Evolutionary conservation across 352 stramenopile genomes (phyloP).

Genomic region (Phytophthora rubi): DNA sequence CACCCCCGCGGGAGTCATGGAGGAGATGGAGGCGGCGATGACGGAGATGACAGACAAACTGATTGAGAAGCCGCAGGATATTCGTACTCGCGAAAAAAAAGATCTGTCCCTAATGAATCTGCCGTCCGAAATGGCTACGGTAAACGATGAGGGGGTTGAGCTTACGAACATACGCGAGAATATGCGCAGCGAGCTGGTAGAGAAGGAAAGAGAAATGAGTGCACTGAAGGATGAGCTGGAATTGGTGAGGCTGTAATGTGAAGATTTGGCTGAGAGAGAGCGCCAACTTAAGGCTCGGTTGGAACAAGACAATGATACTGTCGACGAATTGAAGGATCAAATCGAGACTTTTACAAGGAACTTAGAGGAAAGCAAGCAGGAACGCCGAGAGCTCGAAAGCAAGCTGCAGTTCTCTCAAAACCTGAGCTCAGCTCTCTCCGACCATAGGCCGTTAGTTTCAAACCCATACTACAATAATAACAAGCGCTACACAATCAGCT

Average conservation of each 20-base stretch:
- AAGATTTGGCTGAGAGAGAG: slow-evolving; percentile 62
- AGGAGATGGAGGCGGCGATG: no score
- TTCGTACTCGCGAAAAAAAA: slow-evolving; percentile 62
- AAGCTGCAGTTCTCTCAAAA: slow-evolving; percentile 58
- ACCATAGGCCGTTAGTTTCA: no score
- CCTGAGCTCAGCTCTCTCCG: slow-evolving; percentile 1
- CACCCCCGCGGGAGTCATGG: no score
- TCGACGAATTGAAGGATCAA: slow-evolving; percentile 51
- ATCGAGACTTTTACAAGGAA: slow-evolving; percentile 46
- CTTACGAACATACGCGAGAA: slow-evolving; percentile 48
- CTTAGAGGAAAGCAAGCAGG: slow-evolving; percentile 43
- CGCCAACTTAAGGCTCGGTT: slow-evolving; percentile 44
- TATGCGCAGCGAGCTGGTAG: slow-evolving; percentile 40
- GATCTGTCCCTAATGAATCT: slow-evolving; percentile 45
- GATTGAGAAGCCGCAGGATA: slow-evolving; percentile 76
- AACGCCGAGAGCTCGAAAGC: slow-evolving; percentile 43
- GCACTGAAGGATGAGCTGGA: slow-evolving; percentile 47
- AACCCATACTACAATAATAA: no score
- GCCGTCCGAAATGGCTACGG: slow-evolving; percentile 53
- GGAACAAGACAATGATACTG: slow-evolving; percentile 50
- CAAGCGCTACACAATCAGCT: no score
- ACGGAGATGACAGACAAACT: slow-evolving; percentile 59
- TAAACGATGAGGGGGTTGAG: slow-evolving; percentile 56
- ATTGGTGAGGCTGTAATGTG: slow-evolving; percentile 51
- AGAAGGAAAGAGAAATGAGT: slow-evolving; percentile 43